Base-by-base conservation (phyloP, 495 filamentous ascomycete genomes). In the Darksidea phi region DNA sequence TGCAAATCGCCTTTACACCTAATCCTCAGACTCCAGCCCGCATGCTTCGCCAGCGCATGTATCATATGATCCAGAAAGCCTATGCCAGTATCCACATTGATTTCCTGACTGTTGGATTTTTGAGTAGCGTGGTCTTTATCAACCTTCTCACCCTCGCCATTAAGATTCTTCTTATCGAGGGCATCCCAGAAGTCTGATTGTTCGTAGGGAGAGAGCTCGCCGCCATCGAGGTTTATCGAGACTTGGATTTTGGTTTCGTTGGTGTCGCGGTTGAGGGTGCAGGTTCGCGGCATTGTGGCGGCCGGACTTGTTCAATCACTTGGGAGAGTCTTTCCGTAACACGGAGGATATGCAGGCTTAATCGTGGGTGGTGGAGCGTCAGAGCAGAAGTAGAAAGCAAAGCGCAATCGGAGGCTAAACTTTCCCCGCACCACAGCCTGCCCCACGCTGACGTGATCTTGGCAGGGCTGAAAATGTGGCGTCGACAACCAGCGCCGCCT, bases 61-160 rank as follows among this genome's bases (percentile, higher is more conserved):
- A 98, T 79, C 94, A 98, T 97, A 78, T 98, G 94, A 78, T 98
- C 94, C 32, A 98, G 78, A 75, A 98, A 98, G n/a, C 94, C 94
- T 70, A 98, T 95, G 48, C 94, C 94, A 1, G 93, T 94, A 80
- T 88, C 88, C 57, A 97, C 80, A 72, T 81, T 85, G 70, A 98
- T 95, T 48, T 82, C 82, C 78, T 97, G 95, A 51, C 84, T 86
- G 36, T 84, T 82, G 38, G 86, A 89, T 66, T 84, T 78, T 68
- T 97, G 95, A 0, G 86, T 82, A 4, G 94, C 93, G 73, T 98
- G 94, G 48, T 78, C 76, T 32, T 77, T 75, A 38, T 43, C 41
- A 6, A 43, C 13, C 13, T 43, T 43, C 13, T 43, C 13, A 13
- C 75, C 74, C 36, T 78, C 77, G 1, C 74, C 78, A 24, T 78